Base-by-base conservation (phyloP, 257 asterid species). In the Henckelia pumila region DNA sequence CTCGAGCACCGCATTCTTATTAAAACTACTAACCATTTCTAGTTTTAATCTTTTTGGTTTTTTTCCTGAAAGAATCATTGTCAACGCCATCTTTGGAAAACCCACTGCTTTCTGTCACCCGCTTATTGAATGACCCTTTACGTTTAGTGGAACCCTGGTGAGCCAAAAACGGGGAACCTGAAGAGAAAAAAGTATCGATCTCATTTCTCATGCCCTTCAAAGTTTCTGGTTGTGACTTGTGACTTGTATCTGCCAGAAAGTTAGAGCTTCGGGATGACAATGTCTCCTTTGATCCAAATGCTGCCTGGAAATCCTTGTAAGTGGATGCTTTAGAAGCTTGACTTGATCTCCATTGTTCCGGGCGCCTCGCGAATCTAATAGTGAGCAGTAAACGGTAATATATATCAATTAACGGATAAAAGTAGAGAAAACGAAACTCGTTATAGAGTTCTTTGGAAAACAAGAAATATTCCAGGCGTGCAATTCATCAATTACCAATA, bases 311-410 rank as follows among this genome's bases (percentile, higher is more conserved):
- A 56, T 88, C 96, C 60, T 83, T 78, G 79, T 81, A 84, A 53
- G 82, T 78, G 58, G 93, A 85, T 75, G 87, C 81, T 72, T 84
- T 88, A 19, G 99, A 86, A 22, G 78, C 70, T 76, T 83, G 96
- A 75, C 86, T 85, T n/a, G 84, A 83, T 82, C 83, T 88, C 99
- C 96, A 94, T 69, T 83, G 85, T 24, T 94, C 97, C 5, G 95
- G 97, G 28, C 82, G 79, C 66, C 65, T 83, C 14, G 85, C 87
- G 64, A 79, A 88, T 65, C 99, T 91, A 77, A 49, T 63, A 68
- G 57, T 44, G 53, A 55, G 44, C 71, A 57, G 73, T 56, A 59
- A 71, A 35, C 13, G 55, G 66, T 32, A 62, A 3, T 13, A 40
- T 16, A 44, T 44, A 16, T 40, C 53, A 16, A 20, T 44, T 44